A percentile compares a stretch with the other conserved stretches of the same genome.
Evolutionary conservation across 768 basidiomycete genomes (phyloP).

Genomic region (Lactarius pseudohatsudake): DNA sequence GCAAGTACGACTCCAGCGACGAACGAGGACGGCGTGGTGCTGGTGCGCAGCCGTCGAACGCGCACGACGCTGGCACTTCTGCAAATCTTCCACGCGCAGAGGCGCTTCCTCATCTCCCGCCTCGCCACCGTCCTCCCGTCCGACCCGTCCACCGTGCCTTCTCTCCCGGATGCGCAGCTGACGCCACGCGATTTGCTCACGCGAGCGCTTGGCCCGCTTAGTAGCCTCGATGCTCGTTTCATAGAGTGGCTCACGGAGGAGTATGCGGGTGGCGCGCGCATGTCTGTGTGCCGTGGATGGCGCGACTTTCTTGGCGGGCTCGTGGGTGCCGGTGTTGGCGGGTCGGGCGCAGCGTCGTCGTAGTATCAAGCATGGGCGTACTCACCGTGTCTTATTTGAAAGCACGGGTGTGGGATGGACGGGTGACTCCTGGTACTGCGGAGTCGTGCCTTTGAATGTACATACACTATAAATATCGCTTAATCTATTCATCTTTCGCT

Average conservation of each 20-base stretch:
- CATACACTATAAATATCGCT: neutral
- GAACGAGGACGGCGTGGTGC: conserved; percentile 33
- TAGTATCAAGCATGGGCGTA: neutral
- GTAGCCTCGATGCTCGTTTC: conserved; percentile 67
- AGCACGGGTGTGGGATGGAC: no score
- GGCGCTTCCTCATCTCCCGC: conserved; percentile 53
- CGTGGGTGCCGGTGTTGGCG: conserved; percentile 42
- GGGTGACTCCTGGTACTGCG: no score
- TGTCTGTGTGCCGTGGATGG: conserved; percentile 47
- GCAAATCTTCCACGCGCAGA: conserved; percentile 64
- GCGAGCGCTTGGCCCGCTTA: no score
- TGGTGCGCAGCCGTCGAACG: neutral
- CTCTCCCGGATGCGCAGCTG: neutral
- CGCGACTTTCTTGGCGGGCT: conserved; percentile 46
- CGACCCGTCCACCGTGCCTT: no score
- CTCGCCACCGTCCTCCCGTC: conserved; percentile 28
- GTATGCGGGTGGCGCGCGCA: conserved; percentile 46
- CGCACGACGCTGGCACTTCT: conserved; percentile 52
- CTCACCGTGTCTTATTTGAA: no score
- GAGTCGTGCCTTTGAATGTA: no score
- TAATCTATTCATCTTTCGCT: neutral
- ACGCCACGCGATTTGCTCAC: conserved; percentile 42
- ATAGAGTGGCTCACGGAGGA: conserved; percentile 74
- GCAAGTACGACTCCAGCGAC: conserved; percentile 3
- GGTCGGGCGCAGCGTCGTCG: neutral